Evolutionary conservation across 2,329 filamentous ascomycete genomes (phyloP), one percentile per base, ranked within the genome.

Genomic region (Xylaria sp.): DNA sequence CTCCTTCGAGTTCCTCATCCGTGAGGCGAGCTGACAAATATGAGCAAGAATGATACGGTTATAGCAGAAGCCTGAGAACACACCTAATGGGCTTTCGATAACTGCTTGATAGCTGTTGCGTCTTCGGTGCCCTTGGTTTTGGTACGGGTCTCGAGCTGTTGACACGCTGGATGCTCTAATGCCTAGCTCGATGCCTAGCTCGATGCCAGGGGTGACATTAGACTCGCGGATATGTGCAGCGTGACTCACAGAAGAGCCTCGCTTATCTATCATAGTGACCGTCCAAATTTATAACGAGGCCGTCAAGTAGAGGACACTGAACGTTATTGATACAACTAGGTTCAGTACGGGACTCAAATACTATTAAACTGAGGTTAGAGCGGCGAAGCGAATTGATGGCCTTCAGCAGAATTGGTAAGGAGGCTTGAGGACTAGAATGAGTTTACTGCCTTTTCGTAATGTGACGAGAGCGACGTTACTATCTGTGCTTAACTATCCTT

Each of bases 21-120:
- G 77, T 80, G 8, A 81, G 72, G 32, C 80, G 77, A 6, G 81
- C 81, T 83, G 37, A 5, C 29, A 21, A 9, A 12, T 32, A 44
- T 74, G 29, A 73, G 53, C 6, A 51, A 47, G 13, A 16, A 25
- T 42, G 18, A 16, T 13, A 25, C n/a, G 10, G 35, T 23, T 27
- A 50, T 25, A 25, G 18, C 3, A 29, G 21, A 16, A 23, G 53
- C n/a, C n/a, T 21, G 13, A 29, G 40, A 53, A 32, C 50, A 21
- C 69, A 79, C 78, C 73, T 47, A 82, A 67, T 2, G 80, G 79
- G 50, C 80, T 82, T 58, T 81, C 80, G 25, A 82, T 81, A 47
- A 81, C 71, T 8, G 77, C 77, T 35, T 77, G 75, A 58, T 78
- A 76, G 51, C 80, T 81, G 27, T 74, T 71, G 18, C 75, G 76